A percentile compares a stretch with the other conserved stretches of the same genome.
phyloP scores from a whole-genome alignment of 1,139 yeast species.

The Blastobotrys petasosporus region DNA sequence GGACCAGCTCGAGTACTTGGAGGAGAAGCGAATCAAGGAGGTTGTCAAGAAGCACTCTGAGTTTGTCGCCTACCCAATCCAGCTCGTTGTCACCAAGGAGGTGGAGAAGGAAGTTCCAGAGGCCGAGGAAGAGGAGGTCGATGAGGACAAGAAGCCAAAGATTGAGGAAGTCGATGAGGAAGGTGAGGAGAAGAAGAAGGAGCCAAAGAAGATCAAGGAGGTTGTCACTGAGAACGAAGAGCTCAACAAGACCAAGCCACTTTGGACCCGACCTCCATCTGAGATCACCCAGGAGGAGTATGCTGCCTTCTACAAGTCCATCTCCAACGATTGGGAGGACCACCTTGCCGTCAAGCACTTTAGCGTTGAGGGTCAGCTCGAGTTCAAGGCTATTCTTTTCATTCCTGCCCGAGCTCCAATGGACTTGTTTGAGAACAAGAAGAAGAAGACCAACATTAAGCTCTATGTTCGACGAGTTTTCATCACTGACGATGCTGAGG shows the following conservation, averaged over 20 bases:
- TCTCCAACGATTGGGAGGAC: conserved; percentile 99
- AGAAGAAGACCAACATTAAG: conserved; percentile 99
- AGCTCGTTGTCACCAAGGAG: conserved; percentile 97
- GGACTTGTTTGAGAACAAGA: conserved; percentile 93
- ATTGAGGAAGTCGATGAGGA: conserved; percentile 69
- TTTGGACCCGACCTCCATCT: conserved; percentile 99
- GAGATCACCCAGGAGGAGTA: conserved; percentile 98
- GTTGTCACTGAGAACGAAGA: conserved; percentile 87
- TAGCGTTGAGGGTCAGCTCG: conserved; percentile 99
- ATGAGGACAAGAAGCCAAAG: conserved; percentile 58
- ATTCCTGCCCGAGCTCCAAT: conserved; percentile 99
- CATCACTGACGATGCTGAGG: conserved; percentile 99
- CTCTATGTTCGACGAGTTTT: conserved; percentile 99
- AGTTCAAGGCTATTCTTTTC: conserved; percentile 95
- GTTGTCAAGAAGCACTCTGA: conserved; percentile 99
- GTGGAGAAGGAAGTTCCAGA: conserved; percentile 92
- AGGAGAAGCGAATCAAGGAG: conserved; percentile 99
- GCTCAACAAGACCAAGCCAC: conserved; percentile 97
- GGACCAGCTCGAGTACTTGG: conserved; percentile 97
- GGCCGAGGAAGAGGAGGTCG: conserved; percentile 51
- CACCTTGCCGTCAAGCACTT: conserved; percentile 99
- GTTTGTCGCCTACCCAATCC: conserved; percentile 98
- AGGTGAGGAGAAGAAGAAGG: conserved; percentile 54
- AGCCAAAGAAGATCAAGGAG: conserved; percentile 82
- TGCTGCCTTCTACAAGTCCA: conserved; percentile 98